These are phyloP conservation scores for Lachnellula occidentalis DNA, from an alignment of 2,329 filamentous ascomycete genomes.

Conservation along the genomic window DNA sequence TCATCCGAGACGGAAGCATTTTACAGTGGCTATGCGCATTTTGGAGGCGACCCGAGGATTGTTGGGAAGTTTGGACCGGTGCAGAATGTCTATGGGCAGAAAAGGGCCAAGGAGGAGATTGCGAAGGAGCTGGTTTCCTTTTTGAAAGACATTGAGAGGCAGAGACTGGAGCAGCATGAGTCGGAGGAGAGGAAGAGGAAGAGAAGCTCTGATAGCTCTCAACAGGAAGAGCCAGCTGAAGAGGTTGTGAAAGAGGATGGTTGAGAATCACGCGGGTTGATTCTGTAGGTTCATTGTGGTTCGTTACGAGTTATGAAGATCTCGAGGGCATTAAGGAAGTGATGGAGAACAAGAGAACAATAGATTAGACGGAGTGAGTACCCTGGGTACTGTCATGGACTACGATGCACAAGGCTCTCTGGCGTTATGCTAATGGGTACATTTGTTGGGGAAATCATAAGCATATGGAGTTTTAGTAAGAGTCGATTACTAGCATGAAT, in stretches of 20 bases:
- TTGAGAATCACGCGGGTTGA: neutral
- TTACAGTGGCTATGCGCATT: slow-evolving; percentile 26
- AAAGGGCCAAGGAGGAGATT: slow-evolving; percentile 43
- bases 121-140: slow-evolving; percentile 37
- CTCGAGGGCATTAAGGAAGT: neutral
- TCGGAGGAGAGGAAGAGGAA: slow-evolving; percentile 15
- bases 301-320: neutral
- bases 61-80: slow-evolving; percentile 37
- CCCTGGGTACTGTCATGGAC: too few species aligned
- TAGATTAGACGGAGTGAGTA: too few species aligned
- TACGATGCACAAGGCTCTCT: too few species aligned
- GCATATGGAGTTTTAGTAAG: too few species aligned
- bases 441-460: too few species aligned
- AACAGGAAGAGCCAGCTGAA: neutral
- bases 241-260: neutral
- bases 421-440: too few species aligned
- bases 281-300: neutral
- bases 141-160: slow-evolving; percentile 33
- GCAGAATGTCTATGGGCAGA: slow-evolving; percentile 40
- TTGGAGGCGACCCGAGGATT: slow-evolving; percentile 24
- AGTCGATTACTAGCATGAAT: too few species aligned
- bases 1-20: slow-evolving; percentile 10
- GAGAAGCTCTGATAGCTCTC: neutral
- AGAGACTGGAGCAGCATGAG: slow-evolving; percentile 16
- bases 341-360: neutral